Conservation (phyloP, 1,284 basidiomycete genomes). For the Marasmius sp. region DNA sequence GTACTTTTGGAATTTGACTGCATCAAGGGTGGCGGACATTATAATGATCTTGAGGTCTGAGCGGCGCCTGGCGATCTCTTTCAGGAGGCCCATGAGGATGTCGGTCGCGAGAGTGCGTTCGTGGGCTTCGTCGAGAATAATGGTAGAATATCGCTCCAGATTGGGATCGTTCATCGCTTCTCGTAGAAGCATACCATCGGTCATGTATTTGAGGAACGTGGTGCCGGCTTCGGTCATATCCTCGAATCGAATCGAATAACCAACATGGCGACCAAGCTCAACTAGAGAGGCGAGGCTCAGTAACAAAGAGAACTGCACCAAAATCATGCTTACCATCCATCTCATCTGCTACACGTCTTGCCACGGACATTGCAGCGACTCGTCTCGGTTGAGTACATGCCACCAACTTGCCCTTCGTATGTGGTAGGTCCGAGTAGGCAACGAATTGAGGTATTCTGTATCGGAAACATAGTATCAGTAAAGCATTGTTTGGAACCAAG, state of each 20-base stretch:
- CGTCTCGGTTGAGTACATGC: slow-evolving; percentile 97
- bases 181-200: slow-evolving; percentile 96
- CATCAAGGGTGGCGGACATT: slow-evolving; percentile 98
- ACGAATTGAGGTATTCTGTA: slow-evolving; percentile 92
- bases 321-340: slow-evolving; percentile 79
- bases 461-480: slow-evolving; percentile 17
- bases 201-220: slow-evolving; percentile 98
- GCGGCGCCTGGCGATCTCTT: slow-evolving; percentile 77
- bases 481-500: slow-evolving; percentile 18
- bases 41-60: slow-evolving; percentile 95
- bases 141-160: slow-evolving; percentile 89
- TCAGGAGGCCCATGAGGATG: slow-evolving; percentile 93
- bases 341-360: slow-evolving; percentile 97
- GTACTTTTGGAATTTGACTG: slow-evolving; percentile 96
- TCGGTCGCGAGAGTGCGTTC: slow-evolving; percentile 98
- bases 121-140: slow-evolving; percentile 99
- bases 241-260: slow-evolving; percentile 98
- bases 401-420: slow-evolving; percentile 86
- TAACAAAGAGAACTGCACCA: background rate
- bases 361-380: slow-evolving; percentile 97
- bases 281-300: slow-evolving; percentile 46
- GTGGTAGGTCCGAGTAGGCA: slow-evolving; percentile 89
- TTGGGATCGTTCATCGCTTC: slow-evolving; percentile 97
- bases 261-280: slow-evolving; percentile 89
- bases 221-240: slow-evolving; percentile 92